Base-by-base conservation (phyloP, 305 asterid species). In the Fraxinus platypoda region DNA sequence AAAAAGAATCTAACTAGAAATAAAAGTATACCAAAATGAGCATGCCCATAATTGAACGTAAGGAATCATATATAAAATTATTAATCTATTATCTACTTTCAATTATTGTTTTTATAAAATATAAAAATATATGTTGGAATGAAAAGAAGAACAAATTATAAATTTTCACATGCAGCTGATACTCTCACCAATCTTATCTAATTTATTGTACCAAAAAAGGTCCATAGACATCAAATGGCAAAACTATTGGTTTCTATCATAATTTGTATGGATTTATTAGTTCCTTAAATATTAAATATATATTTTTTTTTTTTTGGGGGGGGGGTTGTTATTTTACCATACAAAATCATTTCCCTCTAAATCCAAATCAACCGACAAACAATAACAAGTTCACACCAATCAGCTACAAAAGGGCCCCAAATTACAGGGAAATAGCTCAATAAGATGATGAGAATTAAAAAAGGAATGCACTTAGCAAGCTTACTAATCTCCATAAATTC, bases 401-500 rank as follows among this genome's bases (percentile, higher is more conserved):
- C 33, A 23, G 70, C 31, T 64, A 64, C 34, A 64, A 64, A 64
- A 8, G n/a, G 31, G 15, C 15, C 73, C 73, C 73, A 59, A 19
- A 21, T 59, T 59, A 21, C 17, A 66, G 73, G 31, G 73, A 7
- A 19, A 19, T 49, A 49, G 71, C 6, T 19, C 71, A 59, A 21
- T 12, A 59, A 59, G 28, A 59, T 59, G 13, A 21, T 7, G 11
- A 21, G 28, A 21, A 59, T 8, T 1, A 21, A 21, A 19, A 59
- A 59, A 8, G 0, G 12, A n/a, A 59, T 21, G 28, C 70, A 59
- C 70, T 59, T 23, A 59, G 30, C 12, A 19, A 59, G 83, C 71
- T 77, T 78, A 80, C 30, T 52, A 74, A 81, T 77, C 85, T 68
- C 68, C 26, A 9, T 17, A 78, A 19, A 64, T n/a, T 80, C 12